A percentile compares a stretch with the other conserved stretches of the same genome.
Evolutionary conservation across 768 basidiomycete genomes (phyloP).

Genomic region (Fomitopsis pulvina): DNA sequence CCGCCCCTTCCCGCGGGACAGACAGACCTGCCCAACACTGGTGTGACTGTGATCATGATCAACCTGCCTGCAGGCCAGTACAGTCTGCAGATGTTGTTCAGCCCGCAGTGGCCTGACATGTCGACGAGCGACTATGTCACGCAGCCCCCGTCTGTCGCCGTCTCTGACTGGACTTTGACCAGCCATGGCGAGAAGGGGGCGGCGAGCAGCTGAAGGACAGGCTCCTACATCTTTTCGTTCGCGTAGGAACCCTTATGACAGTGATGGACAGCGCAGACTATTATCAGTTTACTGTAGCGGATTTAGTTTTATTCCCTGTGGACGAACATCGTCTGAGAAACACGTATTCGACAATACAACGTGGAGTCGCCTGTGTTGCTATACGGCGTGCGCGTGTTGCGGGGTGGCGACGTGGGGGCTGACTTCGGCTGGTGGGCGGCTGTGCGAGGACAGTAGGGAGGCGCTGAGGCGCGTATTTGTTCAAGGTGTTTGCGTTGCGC

Average conservation of each 20-base stretch:
- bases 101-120: conserved; percentile 85
- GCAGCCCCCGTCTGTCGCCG: conserved; percentile 54
- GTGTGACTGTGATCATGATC: conserved; percentile 77
- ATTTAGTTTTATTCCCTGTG: not conserved
- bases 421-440: not conserved
- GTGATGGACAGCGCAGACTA: not conserved
- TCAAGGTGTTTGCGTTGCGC: not conserved
- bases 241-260: conserved; percentile 6
- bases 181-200: conserved; percentile 52
- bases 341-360: not conserved
- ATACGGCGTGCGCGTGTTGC: not conserved
- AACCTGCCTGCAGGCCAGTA: conserved; percentile 60
- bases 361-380: not conserved
- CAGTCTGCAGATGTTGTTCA: conserved; percentile 81
- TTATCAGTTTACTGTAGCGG: not conserved
- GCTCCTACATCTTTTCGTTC: conserved; percentile 4
- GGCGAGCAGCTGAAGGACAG: conserved; percentile 8
- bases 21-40: conserved; percentile 69
- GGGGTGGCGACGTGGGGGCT: not conserved
- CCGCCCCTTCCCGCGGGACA: conserved; percentile 51
- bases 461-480: not conserved
- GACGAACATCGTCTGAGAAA: not conserved
- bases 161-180: conserved; percentile 70
- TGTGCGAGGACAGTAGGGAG: not conserved
- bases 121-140: conserved; percentile 54